These are phyloP conservation scores for Fusarium sp. DNA, from an alignment of 2,329 filamentous ascomycete species.

Conservation along the genomic window DNA sequence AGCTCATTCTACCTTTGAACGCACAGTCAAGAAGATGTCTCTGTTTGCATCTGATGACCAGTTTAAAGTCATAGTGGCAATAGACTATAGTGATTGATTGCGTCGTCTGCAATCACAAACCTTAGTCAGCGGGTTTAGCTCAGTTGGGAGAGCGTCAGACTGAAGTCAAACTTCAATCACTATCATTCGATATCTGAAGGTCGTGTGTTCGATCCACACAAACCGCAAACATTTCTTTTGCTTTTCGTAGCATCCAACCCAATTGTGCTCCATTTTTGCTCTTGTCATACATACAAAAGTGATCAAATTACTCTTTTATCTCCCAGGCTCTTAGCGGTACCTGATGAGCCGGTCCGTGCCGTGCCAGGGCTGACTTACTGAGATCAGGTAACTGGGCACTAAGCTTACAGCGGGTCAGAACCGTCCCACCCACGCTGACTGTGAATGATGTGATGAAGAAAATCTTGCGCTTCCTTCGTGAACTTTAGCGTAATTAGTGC, in stretches of 20 bases:
- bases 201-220: constrained; percentile 35
- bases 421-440: not conserved
- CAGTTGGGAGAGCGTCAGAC: constrained; percentile 37
- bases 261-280: not conserved
- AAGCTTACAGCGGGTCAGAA: not conserved
- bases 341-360: not conserved
- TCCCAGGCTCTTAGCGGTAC: not conserved
- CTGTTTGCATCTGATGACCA: no score
- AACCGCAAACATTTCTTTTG: constrained; percentile 7
- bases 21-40: not conserved
- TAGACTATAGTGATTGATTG: fast-evolving
- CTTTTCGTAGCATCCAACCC: not conserved
- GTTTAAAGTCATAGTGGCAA: fast-evolving
- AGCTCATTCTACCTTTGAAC: not conserved
- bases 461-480: not conserved
- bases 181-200: constrained; percentile 28
- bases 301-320: not conserved
- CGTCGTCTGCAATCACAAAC: not conserved
- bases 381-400: not conserved
- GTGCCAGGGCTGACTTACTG: not conserved
- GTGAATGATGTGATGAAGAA: not conserved
- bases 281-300: not conserved
- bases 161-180: constrained; percentile 28
- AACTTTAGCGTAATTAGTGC: not conserved
- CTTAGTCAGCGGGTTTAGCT: constrained; percentile 35